phyloP scores from a whole-genome alignment of 805 yeast species.

The Candida insectalens region DNA sequence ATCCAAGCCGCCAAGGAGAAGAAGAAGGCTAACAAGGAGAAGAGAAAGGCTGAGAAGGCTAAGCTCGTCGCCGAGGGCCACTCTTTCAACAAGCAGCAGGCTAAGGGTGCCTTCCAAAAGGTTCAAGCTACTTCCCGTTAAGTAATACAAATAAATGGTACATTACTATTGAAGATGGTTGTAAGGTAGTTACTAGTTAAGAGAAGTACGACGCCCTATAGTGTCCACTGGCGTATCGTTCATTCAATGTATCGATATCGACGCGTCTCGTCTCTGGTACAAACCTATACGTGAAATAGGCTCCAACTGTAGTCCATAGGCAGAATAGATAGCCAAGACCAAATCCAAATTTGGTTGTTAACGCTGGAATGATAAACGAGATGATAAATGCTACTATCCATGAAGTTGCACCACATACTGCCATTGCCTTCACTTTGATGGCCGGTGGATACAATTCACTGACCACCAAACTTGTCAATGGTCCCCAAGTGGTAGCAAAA shows the following conservation, averaged over 20 bases:
- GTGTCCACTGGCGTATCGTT: conserved; percentile 8
- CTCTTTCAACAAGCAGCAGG: conserved; percentile 88
- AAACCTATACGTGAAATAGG: conserved; percentile 16
- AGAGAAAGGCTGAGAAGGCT: conserved; percentile 92
- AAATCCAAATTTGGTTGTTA: conserved; percentile 53
- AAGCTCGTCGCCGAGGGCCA: conserved; percentile 65
- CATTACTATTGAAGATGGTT: too few species aligned
- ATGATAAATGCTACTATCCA: conserved; percentile 60
- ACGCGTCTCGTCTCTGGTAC: conserved; percentile 25
- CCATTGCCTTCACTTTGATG: conserved; percentile 44
- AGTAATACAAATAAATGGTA: too few species aligned
- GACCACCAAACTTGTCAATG: conserved; percentile 55
- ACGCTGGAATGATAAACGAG: conserved; percentile 60
- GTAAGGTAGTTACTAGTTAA: too few species aligned
- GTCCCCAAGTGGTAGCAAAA: conserved; percentile 71
- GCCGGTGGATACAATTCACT: conserved; percentile 57
- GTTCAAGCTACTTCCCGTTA: conserved; percentile 96
- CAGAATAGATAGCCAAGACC: conserved; percentile 54
- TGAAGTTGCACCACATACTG: conserved; percentile 50
- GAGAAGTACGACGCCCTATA: too few species aligned
- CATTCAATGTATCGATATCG: conserved; percentile 15
- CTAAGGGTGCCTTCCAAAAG: conserved; percentile 97
- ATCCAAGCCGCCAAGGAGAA: conserved; percentile 74
- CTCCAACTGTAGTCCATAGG: conserved; percentile 11
- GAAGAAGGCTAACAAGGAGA: conserved; percentile 86